phyloP scores from a whole-genome alignment of 2,329 filamentous ascomycete species.

The Talaromyces sp. region DNA sequence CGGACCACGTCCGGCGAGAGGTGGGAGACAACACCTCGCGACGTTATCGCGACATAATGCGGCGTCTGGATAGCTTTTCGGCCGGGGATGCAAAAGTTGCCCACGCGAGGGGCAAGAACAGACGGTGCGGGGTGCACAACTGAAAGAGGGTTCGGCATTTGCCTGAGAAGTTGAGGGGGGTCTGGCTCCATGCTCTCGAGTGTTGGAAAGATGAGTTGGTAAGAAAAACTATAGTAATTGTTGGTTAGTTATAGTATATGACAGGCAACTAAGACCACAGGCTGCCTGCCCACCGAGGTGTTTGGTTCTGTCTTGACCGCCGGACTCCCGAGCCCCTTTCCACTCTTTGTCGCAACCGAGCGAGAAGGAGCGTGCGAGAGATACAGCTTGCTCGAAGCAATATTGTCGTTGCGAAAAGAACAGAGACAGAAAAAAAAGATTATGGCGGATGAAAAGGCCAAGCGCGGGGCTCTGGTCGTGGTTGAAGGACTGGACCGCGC shows the following conservation, averaged over 20 bases:
- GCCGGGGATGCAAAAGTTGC: slow-evolving; percentile 57
- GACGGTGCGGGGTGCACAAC: slow-evolving; percentile 28
- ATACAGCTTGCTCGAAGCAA: not conserved
- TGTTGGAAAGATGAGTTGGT: not conserved
- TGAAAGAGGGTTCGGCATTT: slow-evolving; percentile 30
- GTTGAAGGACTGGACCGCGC: slow-evolving; percentile 86
- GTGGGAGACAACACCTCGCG: slow-evolving; percentile 80
- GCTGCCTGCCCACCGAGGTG: not conserved
- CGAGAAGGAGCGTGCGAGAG: not conserved
- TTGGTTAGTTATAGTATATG: not conserved
- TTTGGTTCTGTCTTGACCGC: slow-evolving; percentile 6
- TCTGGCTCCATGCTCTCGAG: slow-evolving; percentile 24
- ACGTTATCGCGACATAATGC: slow-evolving; percentile 72
- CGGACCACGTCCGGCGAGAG: slow-evolving; percentile 76
- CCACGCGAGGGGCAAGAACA: slow-evolving; percentile 56
- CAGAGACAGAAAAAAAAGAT: not conserved
- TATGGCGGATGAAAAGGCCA: slow-evolving; percentile 14
- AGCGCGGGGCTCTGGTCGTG: slow-evolving; percentile 69
- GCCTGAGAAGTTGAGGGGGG: slow-evolving; percentile 21
- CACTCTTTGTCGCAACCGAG: not conserved
- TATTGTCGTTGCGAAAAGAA: not conserved
- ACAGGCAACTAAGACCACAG: slow-evolving; percentile 1
- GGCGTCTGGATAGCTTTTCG: slow-evolving; percentile 72
- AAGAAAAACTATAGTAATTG: not conserved
- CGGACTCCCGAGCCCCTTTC: not conserved